phyloP scores from a whole-genome alignment of 2,329 filamentous ascomycete species.

The Aquanectria penicillioides region DNA sequence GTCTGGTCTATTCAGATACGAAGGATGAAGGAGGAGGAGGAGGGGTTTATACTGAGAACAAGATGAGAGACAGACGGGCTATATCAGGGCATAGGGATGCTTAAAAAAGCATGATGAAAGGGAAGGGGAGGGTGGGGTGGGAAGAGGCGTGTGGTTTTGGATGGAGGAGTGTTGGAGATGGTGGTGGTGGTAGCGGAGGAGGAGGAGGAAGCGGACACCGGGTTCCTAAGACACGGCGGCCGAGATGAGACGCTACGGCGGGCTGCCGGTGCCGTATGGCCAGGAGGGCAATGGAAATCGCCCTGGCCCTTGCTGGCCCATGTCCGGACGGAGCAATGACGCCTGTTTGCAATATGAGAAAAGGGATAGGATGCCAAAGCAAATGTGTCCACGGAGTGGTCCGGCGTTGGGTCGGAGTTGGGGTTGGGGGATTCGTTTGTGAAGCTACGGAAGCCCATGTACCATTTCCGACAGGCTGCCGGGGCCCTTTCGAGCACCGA shows the following conservation, averaged over 20 bases:
- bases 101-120: slow-evolving; percentile 21
- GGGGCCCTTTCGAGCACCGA: slow-evolving; percentile 4
- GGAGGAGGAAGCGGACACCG: slow-evolving; percentile 16
- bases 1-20: not conserved
- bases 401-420: slow-evolving; percentile 14
- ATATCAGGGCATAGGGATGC: slow-evolving; percentile 18
- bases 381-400: slow-evolving; percentile 10
- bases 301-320: slow-evolving; percentile 27
- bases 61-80: slow-evolving; percentile 19
- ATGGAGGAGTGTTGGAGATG: slow-evolving; percentile 16
- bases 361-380: slow-evolving; percentile 16
- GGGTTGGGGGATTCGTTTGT: too few species aligned
- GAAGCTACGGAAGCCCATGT: too few species aligned
- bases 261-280: slow-evolving; percentile 8
- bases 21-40: slow-evolving; percentile 3
- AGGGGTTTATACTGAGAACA: slow-evolving; percentile 17
- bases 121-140: slow-evolving; percentile 17
- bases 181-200: slow-evolving; percentile 1
- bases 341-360: slow-evolving; percentile 14
- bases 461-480: not conserved
- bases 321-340: slow-evolving; percentile 27
- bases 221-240: slow-evolving; percentile 23
- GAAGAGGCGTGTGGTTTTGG: slow-evolving; percentile 11
- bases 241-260: slow-evolving; percentile 30
- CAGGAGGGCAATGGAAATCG: slow-evolving; percentile 10